These are phyloP conservation scores for Flaveria sonorensis DNA, from an alignment of 129 eudicot species.

Conservation along the genomic window DNA sequence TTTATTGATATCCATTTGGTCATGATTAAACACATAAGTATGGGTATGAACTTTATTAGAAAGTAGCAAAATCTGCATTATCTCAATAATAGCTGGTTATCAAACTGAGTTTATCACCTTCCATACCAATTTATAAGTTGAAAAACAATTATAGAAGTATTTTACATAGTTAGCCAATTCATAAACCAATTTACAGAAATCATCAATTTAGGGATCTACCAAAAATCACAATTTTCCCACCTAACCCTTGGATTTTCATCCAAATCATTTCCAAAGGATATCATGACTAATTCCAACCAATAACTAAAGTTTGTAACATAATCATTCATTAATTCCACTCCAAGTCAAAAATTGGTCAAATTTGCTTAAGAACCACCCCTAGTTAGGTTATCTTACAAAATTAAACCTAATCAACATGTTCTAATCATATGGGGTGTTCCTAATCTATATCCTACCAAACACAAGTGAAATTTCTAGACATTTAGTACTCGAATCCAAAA, in stretches of 20 bases:
- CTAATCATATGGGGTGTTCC: background rate
- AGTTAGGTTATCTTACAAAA: background rate
- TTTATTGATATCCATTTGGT: background rate
- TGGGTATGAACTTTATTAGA: background rate
- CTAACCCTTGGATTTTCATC: background rate
- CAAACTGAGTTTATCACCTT: background rate
- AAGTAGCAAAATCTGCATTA: background rate
- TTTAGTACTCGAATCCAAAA: background rate
- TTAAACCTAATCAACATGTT: slow-evolving; percentile 1
- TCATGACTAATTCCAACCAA: background rate
- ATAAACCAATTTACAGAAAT: background rate
- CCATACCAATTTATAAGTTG: background rate
- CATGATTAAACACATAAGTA: background rate
- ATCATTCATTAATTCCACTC: background rate
- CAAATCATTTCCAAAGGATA: background rate
- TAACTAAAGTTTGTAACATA: background rate
- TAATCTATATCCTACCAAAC: background rate
- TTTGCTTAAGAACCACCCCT: background rate
- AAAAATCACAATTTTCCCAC: background rate
- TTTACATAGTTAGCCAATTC: too few species aligned
- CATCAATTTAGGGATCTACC: background rate
- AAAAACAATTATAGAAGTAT: too few species aligned
- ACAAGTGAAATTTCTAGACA: background rate
- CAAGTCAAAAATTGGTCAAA: background rate
- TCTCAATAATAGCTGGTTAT: background rate